Evolutionary conservation across 495 filamentous ascomycete genomes (phyloP), one percentile per base, ranked within the genome.

Genomic region (Penicillium roqueforti): DNA sequence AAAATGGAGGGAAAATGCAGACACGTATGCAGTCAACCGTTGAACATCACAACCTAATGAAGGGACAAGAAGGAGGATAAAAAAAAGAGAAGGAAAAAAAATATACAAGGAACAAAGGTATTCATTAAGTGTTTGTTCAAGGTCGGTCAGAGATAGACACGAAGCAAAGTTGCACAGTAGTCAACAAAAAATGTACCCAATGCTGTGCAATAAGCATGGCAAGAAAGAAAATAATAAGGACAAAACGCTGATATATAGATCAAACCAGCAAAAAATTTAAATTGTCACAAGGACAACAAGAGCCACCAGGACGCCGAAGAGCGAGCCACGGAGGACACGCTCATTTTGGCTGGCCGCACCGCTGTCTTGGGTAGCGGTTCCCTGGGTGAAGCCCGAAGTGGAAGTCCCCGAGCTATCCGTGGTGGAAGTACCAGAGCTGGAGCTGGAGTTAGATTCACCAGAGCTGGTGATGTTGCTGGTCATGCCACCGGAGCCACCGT

Each of bases 271-370:
- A 56, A 63, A 51, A 26, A 39, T 68, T 75, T 74, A 84, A 67
- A 83, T 59, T 51, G 77, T 74, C 46, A 84, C 67, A 58, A 81
- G 65, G 52, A 70, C 82, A 37, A 82, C 70, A 20, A 83, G 62
- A 4, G 81, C 81, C 36, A 83, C 75, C 41, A 83, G 53, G 32
- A 79, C 79, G 13, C 80, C 82, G 54, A 84, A 77, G 63, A 82
- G 65, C 16, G 81, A 82, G 32, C 80, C 76, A 37, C 70, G 63
- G 53, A 82, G 55, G 38, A 79, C 71, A 39, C 68, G 71, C 63
- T 78, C 77, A 49, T 63, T 70, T 45, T 68, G 67, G 6, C 66
- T 66, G 18, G 68, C 53, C 23, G 72, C 75, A 39, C 74, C 73
- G 32, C 61, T 71, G 42, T 45, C 53, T 34, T 55, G 47, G 50